These are phyloP conservation scores for Closterium sp. DNA, from an alignment of 139 green algal species.

Conservation along the genomic window DNA sequence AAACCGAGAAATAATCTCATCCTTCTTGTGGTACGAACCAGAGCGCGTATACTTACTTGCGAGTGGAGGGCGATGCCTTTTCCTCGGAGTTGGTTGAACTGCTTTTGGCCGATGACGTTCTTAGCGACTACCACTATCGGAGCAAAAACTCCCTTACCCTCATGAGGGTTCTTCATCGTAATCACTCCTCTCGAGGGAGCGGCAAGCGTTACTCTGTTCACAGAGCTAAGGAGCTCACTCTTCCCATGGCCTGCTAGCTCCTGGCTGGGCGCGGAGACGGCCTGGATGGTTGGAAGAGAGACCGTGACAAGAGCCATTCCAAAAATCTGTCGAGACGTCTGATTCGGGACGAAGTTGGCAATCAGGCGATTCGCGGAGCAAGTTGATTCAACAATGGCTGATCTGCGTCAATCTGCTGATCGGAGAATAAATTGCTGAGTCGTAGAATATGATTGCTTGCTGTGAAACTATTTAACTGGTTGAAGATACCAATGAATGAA, in stretches of 20 bases:
- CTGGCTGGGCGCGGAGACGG: neutral
- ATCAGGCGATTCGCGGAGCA: too few species aligned
- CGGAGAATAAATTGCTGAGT: too few species aligned
- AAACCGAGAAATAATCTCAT: too few species aligned
- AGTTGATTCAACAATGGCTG: too few species aligned
- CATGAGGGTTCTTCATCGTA: conserved; percentile 76
- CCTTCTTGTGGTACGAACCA: too few species aligned
- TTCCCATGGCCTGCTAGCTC: neutral
- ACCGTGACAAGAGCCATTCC: neutral
- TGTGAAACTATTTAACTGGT: too few species aligned
- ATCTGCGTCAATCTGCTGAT: too few species aligned
- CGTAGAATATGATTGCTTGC: too few species aligned
- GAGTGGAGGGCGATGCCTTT: conserved; percentile 98
- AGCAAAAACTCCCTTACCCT: conserved; percentile 78
- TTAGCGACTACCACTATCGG: conserved; percentile 79
- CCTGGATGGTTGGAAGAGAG: neutral
- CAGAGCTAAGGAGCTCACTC: neutral
- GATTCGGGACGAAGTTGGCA: too few species aligned
- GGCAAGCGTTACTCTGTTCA: neutral
- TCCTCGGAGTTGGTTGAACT: conserved; percentile 95
- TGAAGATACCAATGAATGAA: too few species aligned
- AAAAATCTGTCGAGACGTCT: neutral
- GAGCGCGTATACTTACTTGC: conserved; percentile 78
- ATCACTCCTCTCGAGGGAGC: conserved; percentile 11
- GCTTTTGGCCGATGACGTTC: conserved; percentile 83